A percentile compares a stretch with the other conserved stretches of the same genome.
Conservation (phyloP, 2,329 filamentous ascomycete genomes). For the Helotiales sp. region DNA sequence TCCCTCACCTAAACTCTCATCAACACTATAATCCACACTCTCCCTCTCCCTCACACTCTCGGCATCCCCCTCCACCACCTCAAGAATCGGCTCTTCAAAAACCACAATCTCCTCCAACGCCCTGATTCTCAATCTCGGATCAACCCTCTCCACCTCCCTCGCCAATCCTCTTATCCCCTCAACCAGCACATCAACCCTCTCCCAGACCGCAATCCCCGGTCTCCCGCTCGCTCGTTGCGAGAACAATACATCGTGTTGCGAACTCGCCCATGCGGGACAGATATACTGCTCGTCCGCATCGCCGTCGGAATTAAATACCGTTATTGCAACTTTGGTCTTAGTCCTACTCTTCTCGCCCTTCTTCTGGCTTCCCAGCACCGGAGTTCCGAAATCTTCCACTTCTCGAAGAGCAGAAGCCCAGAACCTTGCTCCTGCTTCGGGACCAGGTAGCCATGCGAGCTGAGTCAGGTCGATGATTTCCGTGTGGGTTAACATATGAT, state of each 20-base stretch:
- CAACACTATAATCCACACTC: slow-evolving; percentile 6
- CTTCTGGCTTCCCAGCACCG: background rate
- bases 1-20: slow-evolving; percentile 15
- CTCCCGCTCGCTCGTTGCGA: slow-evolving; percentile 34
- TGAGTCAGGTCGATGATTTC: slow-evolving; percentile 66
- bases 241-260: slow-evolving; percentile 35
- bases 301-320: slow-evolving; percentile 34
- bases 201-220: slow-evolving; percentile 33
- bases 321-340: slow-evolving; percentile 32
- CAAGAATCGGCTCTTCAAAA: slow-evolving; percentile 9
- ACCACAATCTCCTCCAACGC: slow-evolving; percentile 33
- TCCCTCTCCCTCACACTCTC: slow-evolving; percentile 10
- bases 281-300: slow-evolving; percentile 24
- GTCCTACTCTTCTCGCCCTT: background rate
- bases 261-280: slow-evolving; percentile 37
- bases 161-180: slow-evolving; percentile 36
- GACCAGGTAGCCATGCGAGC: slow-evolving; percentile 69
- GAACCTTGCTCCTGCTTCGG: slow-evolving; percentile 63
- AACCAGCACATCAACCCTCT: slow-evolving; percentile 34
- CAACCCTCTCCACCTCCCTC: slow-evolving; percentile 26
- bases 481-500: slow-evolving; percentile 50
- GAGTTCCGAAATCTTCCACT: background rate
- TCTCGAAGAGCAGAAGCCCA: slow-evolving; percentile 48
- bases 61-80: slow-evolving; percentile 13
- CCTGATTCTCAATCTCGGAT: slow-evolving; percentile 29